These are phyloP conservation scores for Sporodiniella umbellata DNA, from an alignment of 371 early-diverging fungal genomes.

Conservation along the genomic window DNA sequence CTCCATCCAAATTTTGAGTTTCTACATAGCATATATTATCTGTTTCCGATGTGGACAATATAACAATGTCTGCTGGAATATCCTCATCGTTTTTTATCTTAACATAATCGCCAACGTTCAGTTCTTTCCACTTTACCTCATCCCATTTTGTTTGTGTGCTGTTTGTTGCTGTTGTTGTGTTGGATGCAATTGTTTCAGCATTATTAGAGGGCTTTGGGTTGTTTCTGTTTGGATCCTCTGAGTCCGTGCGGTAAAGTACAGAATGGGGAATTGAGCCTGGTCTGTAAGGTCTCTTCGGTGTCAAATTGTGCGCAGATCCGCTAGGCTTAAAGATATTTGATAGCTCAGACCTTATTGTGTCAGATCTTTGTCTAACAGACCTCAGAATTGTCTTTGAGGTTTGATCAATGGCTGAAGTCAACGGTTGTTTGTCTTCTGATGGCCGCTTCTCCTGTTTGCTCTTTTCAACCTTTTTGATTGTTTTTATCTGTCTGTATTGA, in stretches of 20 bases:
- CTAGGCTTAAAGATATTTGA: slow-evolving; percentile 26
- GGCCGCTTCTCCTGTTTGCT: neutral
- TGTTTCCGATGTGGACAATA: slow-evolving; percentile 66
- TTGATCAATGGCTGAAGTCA: neutral
- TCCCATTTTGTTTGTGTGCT: slow-evolving; percentile 15
- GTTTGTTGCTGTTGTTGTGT: slow-evolving; percentile 24
- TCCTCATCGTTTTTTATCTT: slow-evolving; percentile 82
- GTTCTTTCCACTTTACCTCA: slow-evolving; percentile 69
- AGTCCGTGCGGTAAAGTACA: slow-evolving; percentile 32
- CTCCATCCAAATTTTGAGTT: slow-evolving; percentile 86
- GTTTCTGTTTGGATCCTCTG: slow-evolving; percentile 3
- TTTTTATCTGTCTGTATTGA: slow-evolving; percentile 12
- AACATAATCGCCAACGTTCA: slow-evolving; percentile 92
- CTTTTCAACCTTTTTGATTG: neutral
- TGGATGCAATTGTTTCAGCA: slow-evolving; percentile 12
- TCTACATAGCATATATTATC: slow-evolving; percentile 74
- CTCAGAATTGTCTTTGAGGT: slow-evolving; percentile 21
- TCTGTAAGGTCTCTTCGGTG: slow-evolving; percentile 28
- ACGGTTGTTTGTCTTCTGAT: neutral
- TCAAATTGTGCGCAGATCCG: neutral
- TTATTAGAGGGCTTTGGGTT: too few species aligned
- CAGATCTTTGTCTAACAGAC: slow-evolving; percentile 39
- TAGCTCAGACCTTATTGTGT: slow-evolving; percentile 39
- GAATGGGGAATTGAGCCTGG: slow-evolving; percentile 50
- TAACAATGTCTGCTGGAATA: slow-evolving; percentile 85